Evolutionary conservation across 2,329 filamentous ascomycete genomes (phyloP).

Genomic region (Grosmannia huntii): DNA sequence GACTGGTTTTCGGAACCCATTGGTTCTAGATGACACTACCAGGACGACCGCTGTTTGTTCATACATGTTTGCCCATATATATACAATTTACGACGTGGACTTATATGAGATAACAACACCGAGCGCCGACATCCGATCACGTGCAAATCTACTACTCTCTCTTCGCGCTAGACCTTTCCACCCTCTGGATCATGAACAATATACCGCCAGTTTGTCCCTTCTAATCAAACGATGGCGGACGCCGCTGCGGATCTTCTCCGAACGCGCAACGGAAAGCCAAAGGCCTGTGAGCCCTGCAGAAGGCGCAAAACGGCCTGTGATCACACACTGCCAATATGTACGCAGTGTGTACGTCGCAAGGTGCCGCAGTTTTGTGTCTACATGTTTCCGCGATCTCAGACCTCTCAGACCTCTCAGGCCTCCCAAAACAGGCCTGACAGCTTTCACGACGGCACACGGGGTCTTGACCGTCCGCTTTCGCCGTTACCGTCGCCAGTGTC

Average conservation of each 20-base stretch:
- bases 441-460: background rate
- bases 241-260: background rate
- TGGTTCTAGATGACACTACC: too few species aligned
- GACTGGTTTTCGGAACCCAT: background rate
- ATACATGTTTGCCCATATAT: too few species aligned
- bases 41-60: too few species aligned
- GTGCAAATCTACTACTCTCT: too few species aligned
- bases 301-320: slow-evolving; percentile 2
- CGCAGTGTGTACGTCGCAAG: background rate
- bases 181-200: too few species aligned
- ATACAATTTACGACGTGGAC: too few species aligned
- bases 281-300: slow-evolving; percentile 2
- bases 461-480: too few species aligned
- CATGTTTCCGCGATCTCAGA: background rate
- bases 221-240: background rate
- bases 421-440: background rate
- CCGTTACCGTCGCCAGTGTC: background rate
- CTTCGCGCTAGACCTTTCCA: too few species aligned
- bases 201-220: too few species aligned
- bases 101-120: background rate
- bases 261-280: slow-evolving; percentile 1
- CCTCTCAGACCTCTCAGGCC: too few species aligned
- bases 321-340: background rate
- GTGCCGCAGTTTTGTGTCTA: background rate
- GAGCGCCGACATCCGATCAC: background rate